phyloP scores from a whole-genome alignment of 169 alveolate genomes.

The Plasmodium coatneyi region DNA sequence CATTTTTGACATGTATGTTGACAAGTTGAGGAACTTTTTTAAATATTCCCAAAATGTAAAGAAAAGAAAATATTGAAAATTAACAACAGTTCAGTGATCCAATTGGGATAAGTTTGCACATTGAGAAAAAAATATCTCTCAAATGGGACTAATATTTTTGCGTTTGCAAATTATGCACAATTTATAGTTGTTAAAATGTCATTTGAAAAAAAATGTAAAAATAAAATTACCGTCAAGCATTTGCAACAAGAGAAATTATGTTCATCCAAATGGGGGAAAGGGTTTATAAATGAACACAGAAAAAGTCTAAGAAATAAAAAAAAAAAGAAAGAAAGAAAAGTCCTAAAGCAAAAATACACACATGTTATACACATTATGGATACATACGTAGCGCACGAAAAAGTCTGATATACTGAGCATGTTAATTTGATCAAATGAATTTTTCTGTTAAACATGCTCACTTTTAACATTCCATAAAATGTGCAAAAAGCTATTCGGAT shows the following conservation, averaged over 20 bases:
- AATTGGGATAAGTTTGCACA: background rate
- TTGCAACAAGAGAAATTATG: too few species aligned
- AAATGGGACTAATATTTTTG: background rate
- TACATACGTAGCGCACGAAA: background rate
- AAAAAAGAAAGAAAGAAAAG: background rate
- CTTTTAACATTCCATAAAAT: background rate
- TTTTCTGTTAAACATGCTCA: background rate
- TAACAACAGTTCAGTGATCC: background rate
- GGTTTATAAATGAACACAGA: background rate
- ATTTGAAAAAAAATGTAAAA: too few species aligned
- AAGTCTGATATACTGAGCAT: background rate
- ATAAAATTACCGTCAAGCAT: background rate
- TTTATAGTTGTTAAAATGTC: background rate
- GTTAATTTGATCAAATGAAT: background rate
- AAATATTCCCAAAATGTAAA: background rate
- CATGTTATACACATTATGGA: background rate
- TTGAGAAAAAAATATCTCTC: background rate
- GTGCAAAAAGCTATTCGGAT: background rate
- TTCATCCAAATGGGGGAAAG: too few species aligned
- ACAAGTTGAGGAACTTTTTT: background rate
- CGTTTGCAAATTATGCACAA: background rate
- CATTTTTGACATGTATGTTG: conserved; percentile 5
- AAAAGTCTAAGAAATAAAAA: background rate
- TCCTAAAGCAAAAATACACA: background rate
- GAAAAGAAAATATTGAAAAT: background rate